These are phyloP conservation scores for Dendrobium chrysotoxum DNA, from an alignment of 106 monocot genomes.

Conservation along the genomic window DNA sequence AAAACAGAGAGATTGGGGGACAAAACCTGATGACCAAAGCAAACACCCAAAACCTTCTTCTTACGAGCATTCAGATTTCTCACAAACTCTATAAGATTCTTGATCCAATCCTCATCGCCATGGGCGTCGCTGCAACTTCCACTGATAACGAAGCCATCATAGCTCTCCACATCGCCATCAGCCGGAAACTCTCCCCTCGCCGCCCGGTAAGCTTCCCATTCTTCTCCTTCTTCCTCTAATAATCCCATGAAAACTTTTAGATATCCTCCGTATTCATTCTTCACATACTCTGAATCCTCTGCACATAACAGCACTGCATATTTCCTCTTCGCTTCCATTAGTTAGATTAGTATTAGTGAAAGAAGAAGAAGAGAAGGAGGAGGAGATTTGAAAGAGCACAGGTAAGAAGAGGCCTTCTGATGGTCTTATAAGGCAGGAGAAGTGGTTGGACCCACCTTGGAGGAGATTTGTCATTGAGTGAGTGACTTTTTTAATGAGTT, in stretches of 20 bases:
- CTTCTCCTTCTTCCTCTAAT: constrained; percentile 52
- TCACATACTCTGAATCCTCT: constrained; percentile 84
- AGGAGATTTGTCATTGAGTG: too few species aligned
- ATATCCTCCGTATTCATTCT: constrained; percentile 74
- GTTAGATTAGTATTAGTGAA: too few species aligned
- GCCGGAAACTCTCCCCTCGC: constrained; percentile 54
- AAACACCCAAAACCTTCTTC: constrained; percentile 76
- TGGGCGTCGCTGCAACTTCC: constrained; percentile 91
- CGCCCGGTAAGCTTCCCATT: constrained; percentile 57
- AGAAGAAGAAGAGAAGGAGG: too few species aligned
- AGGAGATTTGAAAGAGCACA: too few species aligned
- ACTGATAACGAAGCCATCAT: constrained; percentile 76
- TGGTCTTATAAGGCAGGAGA: too few species aligned
- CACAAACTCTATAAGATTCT: constrained; percentile 37
- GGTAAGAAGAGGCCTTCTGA: too few species aligned
- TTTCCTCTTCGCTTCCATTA: constrained; percentile 24
- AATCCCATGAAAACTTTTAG: constrained; percentile 52
- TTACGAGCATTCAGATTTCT: constrained; percentile 20
- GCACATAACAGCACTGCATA: constrained; percentile 73
- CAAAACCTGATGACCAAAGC: constrained; percentile 91
- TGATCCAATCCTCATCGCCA: constrained; percentile 72
- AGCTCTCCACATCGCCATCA: constrained; percentile 20
- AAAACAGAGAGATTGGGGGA: not conserved
- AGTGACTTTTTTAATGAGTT: too few species aligned
- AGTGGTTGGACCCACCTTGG: too few species aligned